Evolutionary conservation across 805 yeast genomes (phyloP), one percentile per base, ranked within the genome.

Genomic region (Starmerella sirachaensis): DNA sequence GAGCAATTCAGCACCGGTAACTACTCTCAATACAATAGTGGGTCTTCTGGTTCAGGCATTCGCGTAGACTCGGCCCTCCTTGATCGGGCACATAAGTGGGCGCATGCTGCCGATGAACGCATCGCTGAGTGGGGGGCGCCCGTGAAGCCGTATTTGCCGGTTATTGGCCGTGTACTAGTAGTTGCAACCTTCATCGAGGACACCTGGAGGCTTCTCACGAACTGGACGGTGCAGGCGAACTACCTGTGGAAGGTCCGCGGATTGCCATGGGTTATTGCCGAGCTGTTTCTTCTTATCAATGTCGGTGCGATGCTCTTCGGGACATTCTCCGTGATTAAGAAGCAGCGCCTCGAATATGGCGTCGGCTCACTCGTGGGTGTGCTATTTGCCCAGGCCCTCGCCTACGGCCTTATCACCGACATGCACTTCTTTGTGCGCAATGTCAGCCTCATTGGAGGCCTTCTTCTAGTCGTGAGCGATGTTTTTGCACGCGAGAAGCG

Each of bases 181-280:
- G 94, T 88, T 39, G 93, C 94, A 33, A 91, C 97, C 0, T 88
- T 86, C 57, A 72, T 75, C 48, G 97, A 88, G 61, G 97, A 91
- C 55, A 72, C 94, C 3, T 57, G 78, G 37, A 72, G 98, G 59
- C 82, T 88, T 52, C 50, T 76, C 37, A 63, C 84, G 5, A 96
- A 86, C 63, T 88, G 96, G 96, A 60, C 69, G 24, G 94, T 83
- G 53, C 98, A 88, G 61, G 82, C 83, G 18, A 79, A 74, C 58
- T 88, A 80, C 59, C 66, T 91, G 50, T 70, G 81, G 64, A 74
- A 74, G 49, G 80, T 75, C 65, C 75, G 93, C 56, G 82, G 77
- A 50, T 64, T 77, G 43, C 93, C 93, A 59, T 69, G 73, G 49
- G 72, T 78, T 68, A 60, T 88, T 40, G 84, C 85, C 16, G 68